These are phyloP conservation scores for Thalia dealbata DNA, from an alignment of 176 grass and related monocot genomes.

Conservation along the genomic window DNA sequence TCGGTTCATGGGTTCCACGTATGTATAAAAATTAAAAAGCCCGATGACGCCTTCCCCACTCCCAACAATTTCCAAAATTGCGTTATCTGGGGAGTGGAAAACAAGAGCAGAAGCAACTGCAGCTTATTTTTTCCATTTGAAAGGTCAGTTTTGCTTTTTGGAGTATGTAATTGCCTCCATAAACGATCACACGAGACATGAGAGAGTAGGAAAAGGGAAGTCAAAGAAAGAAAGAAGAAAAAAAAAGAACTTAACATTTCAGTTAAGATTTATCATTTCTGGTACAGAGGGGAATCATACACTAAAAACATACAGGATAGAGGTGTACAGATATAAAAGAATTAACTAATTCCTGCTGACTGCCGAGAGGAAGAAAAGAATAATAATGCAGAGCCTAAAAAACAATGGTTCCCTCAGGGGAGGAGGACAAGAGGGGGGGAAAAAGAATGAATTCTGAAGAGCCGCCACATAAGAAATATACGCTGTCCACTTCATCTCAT, in stretches of 20 bases:
- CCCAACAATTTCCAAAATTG: too few relatives aligned
- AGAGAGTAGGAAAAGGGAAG: too few relatives aligned
- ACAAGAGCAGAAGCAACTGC: too few relatives aligned
- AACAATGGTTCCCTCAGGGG: neutral
- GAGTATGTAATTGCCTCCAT: too few relatives aligned
- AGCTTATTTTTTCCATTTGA: too few relatives aligned
- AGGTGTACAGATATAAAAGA: neutral
- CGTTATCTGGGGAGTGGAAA: too few relatives aligned
- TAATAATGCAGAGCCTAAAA: neutral
- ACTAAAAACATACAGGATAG: neutral
- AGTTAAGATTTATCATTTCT: neutral
- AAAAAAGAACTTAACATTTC: neutral
- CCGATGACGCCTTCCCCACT: too few relatives aligned
- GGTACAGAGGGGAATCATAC: neutral
- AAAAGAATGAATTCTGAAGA: neutral
- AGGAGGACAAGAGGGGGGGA: neutral
- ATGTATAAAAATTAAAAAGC: too few relatives aligned
- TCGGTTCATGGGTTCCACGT: neutral
- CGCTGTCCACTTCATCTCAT: constrained; percentile 1
- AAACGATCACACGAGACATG: too few relatives aligned
- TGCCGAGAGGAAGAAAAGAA: neutral
- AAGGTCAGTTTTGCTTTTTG: neutral
- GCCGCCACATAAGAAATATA: neutral
- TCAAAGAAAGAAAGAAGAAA: too few relatives aligned
- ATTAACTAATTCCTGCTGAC: neutral